Evolutionary conservation across 1,284 basidiomycete genomes (phyloP).

Genomic region (Fistulina hepatica): DNA sequence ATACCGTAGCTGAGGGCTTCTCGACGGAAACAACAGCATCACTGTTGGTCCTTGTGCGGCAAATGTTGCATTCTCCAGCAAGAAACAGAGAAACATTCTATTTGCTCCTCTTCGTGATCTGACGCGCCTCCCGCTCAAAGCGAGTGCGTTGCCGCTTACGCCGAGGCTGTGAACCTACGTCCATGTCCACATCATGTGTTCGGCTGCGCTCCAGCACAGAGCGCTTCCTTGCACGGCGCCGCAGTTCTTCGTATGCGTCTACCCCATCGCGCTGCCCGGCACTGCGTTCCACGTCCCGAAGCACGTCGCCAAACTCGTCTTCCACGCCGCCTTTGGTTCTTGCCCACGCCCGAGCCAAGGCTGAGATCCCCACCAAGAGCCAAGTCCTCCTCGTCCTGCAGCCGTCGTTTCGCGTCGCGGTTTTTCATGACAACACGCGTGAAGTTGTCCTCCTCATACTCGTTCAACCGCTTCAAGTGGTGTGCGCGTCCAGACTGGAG

Average conservation of each 20-base stretch:
- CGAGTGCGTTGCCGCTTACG: too few relatives aligned
- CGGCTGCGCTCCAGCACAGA: constrained; percentile 47
- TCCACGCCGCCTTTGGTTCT: constrained; percentile 61
- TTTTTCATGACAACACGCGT: constrained; percentile 88
- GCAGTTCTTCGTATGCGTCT: constrained; percentile 62
- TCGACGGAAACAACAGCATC: too few relatives aligned
- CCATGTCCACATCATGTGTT: too few relatives aligned
- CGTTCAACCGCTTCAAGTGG: constrained; percentile 72
- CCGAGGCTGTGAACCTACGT: too few relatives aligned
- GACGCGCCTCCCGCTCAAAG: too few relatives aligned
- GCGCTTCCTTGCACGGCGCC: constrained; percentile 56
- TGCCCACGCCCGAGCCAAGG: constrained; percentile 33
- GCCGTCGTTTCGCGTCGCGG: constrained; percentile 71
- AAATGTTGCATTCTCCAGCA: too few relatives aligned
- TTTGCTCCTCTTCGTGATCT: too few relatives aligned
- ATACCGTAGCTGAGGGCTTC: too few relatives aligned
- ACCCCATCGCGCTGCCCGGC: constrained; percentile 47
- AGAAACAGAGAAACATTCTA: too few relatives aligned
- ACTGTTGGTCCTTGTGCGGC: too few relatives aligned
- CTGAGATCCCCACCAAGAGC: constrained; percentile 68
- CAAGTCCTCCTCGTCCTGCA: constrained; percentile 82
- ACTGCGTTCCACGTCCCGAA: constrained; percentile 42
- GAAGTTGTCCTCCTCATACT: constrained; percentile 96
- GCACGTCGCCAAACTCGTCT: constrained; percentile 76
- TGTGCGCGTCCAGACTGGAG: constrained; percentile 58